Evolutionary conservation across 257 asterid species (phyloP).

Genomic region (Fraxinus quadrangulata): DNA sequence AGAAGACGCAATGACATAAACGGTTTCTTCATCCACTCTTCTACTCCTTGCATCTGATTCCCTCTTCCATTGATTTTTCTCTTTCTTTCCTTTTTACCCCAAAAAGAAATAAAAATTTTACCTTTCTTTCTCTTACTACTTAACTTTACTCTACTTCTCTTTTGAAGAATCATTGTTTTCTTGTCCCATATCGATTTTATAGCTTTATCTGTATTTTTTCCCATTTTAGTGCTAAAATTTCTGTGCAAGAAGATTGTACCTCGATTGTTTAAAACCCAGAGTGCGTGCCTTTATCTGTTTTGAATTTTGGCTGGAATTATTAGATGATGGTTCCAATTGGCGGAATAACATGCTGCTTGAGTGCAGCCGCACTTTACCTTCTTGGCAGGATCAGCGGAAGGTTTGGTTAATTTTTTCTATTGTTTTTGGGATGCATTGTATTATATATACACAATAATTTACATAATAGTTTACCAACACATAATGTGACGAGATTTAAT

Average conservation of each 20-base stretch:
- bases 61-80: not conserved
- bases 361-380: slow-evolving; percentile 96
- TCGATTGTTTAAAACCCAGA: slow-evolving; percentile 4
- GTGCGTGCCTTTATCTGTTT: not conserved
- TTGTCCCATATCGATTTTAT: not conserved
- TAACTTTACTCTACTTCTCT: not conserved
- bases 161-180: not conserved
- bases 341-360: slow-evolving; percentile 85
- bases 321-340: slow-evolving; percentile 76
- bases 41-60: not conserved
- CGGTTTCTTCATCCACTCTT: not conserved
- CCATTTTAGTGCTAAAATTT: not conserved
- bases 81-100: too few relatives aligned
- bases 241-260: not conserved
- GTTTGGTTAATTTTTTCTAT: slow-evolving; percentile 29
- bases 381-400: slow-evolving; percentile 91
- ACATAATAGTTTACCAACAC: too few relatives aligned
- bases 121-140: not conserved
- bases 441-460: too few relatives aligned
- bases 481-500: too few relatives aligned
- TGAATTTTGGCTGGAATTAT: slow-evolving; percentile 7
- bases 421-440: not conserved
- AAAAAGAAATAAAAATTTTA: not conserved
- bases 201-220: not conserved
- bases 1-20: not conserved